Base-by-base conservation (phyloP, 257 asterid species). In the Osmanthus fragrans region DNA sequence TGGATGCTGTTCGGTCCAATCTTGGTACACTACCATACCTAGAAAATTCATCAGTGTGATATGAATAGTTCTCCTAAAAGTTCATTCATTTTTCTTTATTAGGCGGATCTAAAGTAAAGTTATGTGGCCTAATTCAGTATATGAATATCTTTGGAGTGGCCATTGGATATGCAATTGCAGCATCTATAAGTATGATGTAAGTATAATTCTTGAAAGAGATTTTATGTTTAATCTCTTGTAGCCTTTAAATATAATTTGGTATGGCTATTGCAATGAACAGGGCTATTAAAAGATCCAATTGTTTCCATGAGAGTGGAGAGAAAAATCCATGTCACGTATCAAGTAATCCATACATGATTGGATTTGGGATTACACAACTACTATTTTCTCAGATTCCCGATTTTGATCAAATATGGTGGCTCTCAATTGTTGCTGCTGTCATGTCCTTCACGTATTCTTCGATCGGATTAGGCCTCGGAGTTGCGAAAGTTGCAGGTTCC, bases 151-250 rank as follows among this genome's bases (percentile, higher is more conserved):
- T 71, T 4, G 81, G 81, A 60, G 42, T 78, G 39, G 64, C 77
- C 7, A 71, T 78, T 40, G 81, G 81, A 18, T 78, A 78, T 71
- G 71, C 81, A 16, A 81, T 86, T 70, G 82, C 89, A 7, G 45
- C 89, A 23, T 64, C 89, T 2, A 76, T 86, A 2, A 83, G 89
- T 67, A 86, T 86, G 89, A 82, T 81, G 84, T 80, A 75, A 75
- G 84, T 42, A 42, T 42, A 42, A 11, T 42, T 42, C 51, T 42
- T 42, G 51, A 42, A 42, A 42, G 51, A 42, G 4, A 42, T 42
- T 42, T 12, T 42, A 42, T 12, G 51, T 42, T 42, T 11, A 42
- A 42, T 42, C 18, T 3, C 51, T 42, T 42, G 51, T 11, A 42
- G 51, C 18, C 51, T 12, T 42, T 42, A 18, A 42, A 42, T 12